Evolutionary conservation across 495 filamentous ascomycete genomes (phyloP).

Genomic region (Bathelium albidoporum): DNA sequence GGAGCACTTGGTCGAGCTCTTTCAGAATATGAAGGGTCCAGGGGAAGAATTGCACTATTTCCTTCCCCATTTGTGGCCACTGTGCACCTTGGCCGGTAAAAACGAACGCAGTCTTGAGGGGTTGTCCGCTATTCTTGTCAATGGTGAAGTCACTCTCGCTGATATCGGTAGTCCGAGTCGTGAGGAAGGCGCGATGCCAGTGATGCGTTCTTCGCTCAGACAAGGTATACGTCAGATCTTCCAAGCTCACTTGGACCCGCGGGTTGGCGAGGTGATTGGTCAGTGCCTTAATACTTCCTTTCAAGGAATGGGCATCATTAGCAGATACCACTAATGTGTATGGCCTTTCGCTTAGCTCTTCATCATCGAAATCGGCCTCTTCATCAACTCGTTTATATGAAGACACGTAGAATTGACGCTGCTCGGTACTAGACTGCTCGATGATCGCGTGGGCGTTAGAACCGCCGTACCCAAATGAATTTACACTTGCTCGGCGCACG

Average conservation of each 20-base stretch:
- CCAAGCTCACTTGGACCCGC: not conserved
- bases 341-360: slow-evolving; percentile 6
- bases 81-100: slow-evolving; percentile 43
- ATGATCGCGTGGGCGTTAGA: slow-evolving; percentile 19
- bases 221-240: slow-evolving; percentile 17
- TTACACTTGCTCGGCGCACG: slow-evolving; percentile 22
- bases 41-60: not conserved
- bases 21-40: not conserved
- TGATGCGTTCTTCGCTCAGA: not conserved
- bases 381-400: not conserved
- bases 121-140: not conserved
- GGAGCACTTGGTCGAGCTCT: not conserved
- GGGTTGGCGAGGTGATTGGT: slow-evolving; percentile 10
- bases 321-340: slow-evolving; percentile 25
- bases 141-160: not conserved
- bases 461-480: slow-evolving; percentile 14
- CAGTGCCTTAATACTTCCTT: slow-evolving; percentile 14
- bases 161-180: not conserved
- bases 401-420: not conserved
- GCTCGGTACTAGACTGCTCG: not conserved
- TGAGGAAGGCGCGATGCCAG: not conserved
- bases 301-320: slow-evolving; percentile 24
- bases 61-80: slow-evolving; percentile 32
- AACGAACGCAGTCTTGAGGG: slow-evolving; percentile 8
- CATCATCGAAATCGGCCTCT: not conserved